Conservation (phyloP, 768 basidiomycete species). For the Gloeopeniophorella convolvens region DNA sequence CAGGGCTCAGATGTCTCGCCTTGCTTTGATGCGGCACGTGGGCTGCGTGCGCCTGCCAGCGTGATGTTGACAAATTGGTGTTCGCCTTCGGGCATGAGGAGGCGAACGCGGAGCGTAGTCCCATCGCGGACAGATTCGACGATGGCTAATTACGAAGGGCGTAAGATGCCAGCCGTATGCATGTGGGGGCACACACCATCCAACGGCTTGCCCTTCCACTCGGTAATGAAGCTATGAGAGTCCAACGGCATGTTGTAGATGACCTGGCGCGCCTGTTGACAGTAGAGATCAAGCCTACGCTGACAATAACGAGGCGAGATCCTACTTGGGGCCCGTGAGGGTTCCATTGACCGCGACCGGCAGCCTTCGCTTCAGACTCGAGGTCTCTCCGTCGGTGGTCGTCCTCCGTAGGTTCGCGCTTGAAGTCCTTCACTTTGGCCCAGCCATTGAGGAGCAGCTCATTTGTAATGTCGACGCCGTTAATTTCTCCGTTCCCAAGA, state of each 20-base stretch:
- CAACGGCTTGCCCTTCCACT: constrained; percentile 87
- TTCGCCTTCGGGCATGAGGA: constrained; percentile 80
- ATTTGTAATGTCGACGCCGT: constrained; percentile 61
- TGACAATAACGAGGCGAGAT: not conserved
- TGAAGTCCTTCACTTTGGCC: constrained; percentile 86
- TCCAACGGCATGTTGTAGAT: constrained; percentile 86
- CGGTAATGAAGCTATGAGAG: constrained; percentile 79
- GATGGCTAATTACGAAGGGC: constrained; percentile 49
- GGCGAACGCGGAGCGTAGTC: constrained; percentile 79
- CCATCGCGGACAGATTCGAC: constrained; percentile 95
- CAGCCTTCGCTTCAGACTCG: constrained; percentile 67
- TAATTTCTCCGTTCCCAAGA: constrained; percentile 69
- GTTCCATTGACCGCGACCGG: constrained; percentile 84
- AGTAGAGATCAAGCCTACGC: constrained; percentile 6
- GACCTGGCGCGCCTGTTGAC: constrained; percentile 57
- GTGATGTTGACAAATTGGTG: constrained; percentile 89
- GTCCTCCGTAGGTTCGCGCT: constrained; percentile 76
- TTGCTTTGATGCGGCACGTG: constrained; percentile 61
- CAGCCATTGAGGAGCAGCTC: constrained; percentile 88
- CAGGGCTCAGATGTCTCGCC: constrained; percentile 77
- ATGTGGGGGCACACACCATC: constrained; percentile 51
- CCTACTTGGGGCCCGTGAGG: constrained; percentile 66
- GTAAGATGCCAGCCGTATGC: no score
- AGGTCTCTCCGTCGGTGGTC: constrained; percentile 64
- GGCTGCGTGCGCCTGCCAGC: constrained; percentile 74